Conservation (phyloP, 768 basidiomycete species). For the Tulasnella sp. region DNA sequence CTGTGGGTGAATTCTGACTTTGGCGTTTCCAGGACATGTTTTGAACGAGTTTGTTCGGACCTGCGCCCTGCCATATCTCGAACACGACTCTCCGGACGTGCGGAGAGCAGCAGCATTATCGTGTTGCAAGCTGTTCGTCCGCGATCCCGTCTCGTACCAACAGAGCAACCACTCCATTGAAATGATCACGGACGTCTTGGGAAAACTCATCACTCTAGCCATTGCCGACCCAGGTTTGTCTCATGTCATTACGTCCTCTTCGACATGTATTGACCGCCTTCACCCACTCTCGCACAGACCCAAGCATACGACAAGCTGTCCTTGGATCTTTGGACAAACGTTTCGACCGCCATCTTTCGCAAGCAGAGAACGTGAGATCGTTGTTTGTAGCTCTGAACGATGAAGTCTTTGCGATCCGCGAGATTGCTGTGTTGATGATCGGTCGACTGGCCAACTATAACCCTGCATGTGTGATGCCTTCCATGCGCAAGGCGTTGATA, state of each 20-base stretch:
- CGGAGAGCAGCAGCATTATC: conserved; percentile 82
- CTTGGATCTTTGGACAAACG: conserved; percentile 77
- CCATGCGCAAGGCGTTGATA: conserved; percentile 85
- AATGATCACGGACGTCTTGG: conserved; percentile 94
- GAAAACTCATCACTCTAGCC: conserved; percentile 87
- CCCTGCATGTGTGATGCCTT: conserved; percentile 98
- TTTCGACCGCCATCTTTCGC: conserved; percentile 93
- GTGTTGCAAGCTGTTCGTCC: conserved; percentile 82
- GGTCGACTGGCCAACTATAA: conserved; percentile 91
- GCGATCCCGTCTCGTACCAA: conserved; percentile 92
- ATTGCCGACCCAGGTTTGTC: conserved; percentile 84
- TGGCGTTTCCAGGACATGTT: conserved; percentile 52
- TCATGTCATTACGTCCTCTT: neutral
- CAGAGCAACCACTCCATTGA: conserved; percentile 93
- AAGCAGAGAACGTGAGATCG: conserved; percentile 95
- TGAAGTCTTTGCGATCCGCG: conserved; percentile 86
- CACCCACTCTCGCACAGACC: too few relatives aligned
- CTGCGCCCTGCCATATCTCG: conserved; percentile 84
- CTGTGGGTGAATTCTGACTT: neutral
- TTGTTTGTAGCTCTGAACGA: conserved; percentile 96
- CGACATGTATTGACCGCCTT: neutral
- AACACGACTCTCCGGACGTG: conserved; percentile 81
- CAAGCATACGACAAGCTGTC: conserved; percentile 74
- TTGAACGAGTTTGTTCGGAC: conserved; percentile 91
- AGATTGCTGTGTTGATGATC: conserved; percentile 81